phyloP scores from a whole-genome alignment of 495 filamentous ascomycete species.

The Annulohypoxylon stygium region DNA sequence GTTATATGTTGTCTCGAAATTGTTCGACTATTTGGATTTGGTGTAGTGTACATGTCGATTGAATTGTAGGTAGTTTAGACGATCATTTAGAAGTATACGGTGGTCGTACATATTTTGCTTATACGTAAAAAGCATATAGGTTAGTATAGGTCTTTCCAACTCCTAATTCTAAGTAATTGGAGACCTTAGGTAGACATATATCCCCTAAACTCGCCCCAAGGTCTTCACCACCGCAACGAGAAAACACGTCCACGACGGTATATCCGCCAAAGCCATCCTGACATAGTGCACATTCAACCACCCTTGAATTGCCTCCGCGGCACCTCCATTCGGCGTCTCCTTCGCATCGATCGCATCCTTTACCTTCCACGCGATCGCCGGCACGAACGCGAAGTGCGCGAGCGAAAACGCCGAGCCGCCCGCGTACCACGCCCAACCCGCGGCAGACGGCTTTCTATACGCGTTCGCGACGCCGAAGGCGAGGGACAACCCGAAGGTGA shows the following conservation, averaged over 20 bases:
- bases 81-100: too few species aligned
- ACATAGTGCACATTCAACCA: constrained; percentile 46
- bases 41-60: neutral
- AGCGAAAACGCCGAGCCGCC: constrained; percentile 42
- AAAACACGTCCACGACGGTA: constrained; percentile 50
- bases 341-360: constrained; percentile 41
- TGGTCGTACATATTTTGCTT: neutral
- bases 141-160: neutral
- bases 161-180: neutral
- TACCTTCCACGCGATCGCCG: constrained; percentile 45
- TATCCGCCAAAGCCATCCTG: constrained; percentile 40
- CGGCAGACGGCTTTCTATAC: constrained; percentile 27
- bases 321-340: constrained; percentile 31
- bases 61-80: too few species aligned
- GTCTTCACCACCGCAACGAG: constrained; percentile 43
- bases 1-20: neutral
- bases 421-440: constrained; percentile 46
- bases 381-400: constrained; percentile 47
- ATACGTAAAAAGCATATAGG: neutral
- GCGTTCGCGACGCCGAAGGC: constrained; percentile 44
- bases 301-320: constrained; percentile 23
- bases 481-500: constrained; percentile 41
- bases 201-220: constrained; percentile 33
- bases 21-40: neutral
- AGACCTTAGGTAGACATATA: too few species aligned